phyloP scores from a whole-genome alignment of 75 land plant genomes.

The Adiantum capillusveneris region DNA sequence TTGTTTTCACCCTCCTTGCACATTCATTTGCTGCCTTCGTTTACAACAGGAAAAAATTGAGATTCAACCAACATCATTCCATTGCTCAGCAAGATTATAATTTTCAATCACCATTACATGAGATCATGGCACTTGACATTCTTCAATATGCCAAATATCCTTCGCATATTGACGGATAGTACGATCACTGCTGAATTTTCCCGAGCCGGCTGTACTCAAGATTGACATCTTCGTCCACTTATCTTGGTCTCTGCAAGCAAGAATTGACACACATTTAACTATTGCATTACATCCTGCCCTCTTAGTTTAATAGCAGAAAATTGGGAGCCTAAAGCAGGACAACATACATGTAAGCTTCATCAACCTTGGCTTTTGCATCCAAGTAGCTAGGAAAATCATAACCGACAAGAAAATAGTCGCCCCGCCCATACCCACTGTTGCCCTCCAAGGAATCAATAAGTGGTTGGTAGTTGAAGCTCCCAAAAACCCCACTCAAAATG shows the following conservation, averaged over 20 bases:
- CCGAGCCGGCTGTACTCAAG: slow-evolving; percentile 83
- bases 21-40: too few species aligned
- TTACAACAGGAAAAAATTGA: too few species aligned
- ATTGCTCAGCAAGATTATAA: too few species aligned
- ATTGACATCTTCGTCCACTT: slow-evolving; percentile 85
- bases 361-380: slow-evolving; percentile 49
- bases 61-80: too few species aligned
- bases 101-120: too few species aligned
- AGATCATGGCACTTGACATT: slow-evolving; percentile 57
- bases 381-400: slow-evolving; percentile 58
- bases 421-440: too few species aligned
- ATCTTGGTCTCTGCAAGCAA: slow-evolving; percentile 50
- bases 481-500: neutral
- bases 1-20: too few species aligned
- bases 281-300: neutral
- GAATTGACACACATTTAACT: neutral
- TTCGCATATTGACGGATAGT: slow-evolving; percentile 87
- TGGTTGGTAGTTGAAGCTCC: slow-evolving; percentile 34
- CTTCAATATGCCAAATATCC: slow-evolving; percentile 79
- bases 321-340: neutral
- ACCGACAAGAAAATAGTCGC: slow-evolving; percentile 58
- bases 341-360: neutral
- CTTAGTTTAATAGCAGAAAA: neutral
- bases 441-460: slow-evolving; percentile 54
- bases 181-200: slow-evolving; percentile 97